Conservation (phyloP, 2,329 filamentous ascomycete genomes). For the Colletotrichum lupini region DNA sequence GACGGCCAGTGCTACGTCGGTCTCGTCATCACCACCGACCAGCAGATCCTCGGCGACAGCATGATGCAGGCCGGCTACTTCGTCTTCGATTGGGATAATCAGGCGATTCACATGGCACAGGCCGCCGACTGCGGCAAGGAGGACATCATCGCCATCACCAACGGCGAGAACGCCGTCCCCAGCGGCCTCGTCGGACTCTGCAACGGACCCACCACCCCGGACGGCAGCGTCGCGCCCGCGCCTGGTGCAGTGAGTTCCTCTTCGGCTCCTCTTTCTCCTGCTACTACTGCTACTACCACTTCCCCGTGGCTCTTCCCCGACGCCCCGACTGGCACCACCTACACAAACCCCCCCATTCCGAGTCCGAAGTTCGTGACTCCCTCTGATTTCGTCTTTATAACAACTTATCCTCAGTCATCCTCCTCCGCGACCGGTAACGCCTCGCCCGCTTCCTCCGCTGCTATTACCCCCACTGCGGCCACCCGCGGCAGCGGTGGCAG, state of each 20-base stretch:
- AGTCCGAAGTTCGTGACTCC: background rate
- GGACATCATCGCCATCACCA: slow-evolving; percentile 50
- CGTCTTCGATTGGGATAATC: slow-evolving; percentile 58
- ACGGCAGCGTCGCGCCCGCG: background rate
- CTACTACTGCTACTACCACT: background rate
- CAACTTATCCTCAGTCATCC: background rate
- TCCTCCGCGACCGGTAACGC: background rate
- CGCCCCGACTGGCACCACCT: background rate
- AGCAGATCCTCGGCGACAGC: slow-evolving; percentile 57
- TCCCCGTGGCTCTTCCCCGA: no score
- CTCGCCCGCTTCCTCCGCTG: background rate
- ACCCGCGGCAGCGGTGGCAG: background rate
- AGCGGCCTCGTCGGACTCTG: slow-evolving; percentile 47
- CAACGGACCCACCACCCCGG: slow-evolving; percentile 39
- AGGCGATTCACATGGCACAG: slow-evolving; percentile 53
- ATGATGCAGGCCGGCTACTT: slow-evolving; percentile 58
- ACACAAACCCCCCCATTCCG: background rate
- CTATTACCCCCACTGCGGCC: background rate
- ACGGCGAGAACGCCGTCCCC: slow-evolving; percentile 46
- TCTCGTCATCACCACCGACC: slow-evolving; percentile 49
- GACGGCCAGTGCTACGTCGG: slow-evolving; percentile 54
- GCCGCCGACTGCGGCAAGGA: slow-evolving; percentile 52
- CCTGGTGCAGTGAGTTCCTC: slow-evolving; percentile 16
- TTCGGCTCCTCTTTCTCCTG: background rate
- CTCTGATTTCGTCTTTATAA: background rate